A percentile compares a stretch with the other conserved stretches of the same genome.
Conservation (phyloP, 164 flowering plant genomes). For the Cinnamomum micranthum region DNA sequence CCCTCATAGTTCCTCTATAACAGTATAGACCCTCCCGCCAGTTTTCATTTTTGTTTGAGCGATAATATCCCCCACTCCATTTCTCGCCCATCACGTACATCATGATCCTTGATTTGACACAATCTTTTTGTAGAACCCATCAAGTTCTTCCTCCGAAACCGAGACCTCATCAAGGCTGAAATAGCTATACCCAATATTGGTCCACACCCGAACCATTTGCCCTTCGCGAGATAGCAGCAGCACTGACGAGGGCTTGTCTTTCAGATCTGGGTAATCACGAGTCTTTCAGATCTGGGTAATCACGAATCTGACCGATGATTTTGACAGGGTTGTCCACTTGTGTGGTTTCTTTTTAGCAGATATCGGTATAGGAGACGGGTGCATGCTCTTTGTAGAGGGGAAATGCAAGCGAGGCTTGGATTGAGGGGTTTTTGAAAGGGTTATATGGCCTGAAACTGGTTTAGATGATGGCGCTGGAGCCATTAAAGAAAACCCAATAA, state of each 20-base stretch:
- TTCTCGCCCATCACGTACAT: too few species aligned
- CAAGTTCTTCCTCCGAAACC: slow-evolving; percentile 72
- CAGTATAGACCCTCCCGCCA: too few species aligned
- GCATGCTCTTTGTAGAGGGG: slow-evolving; percentile 22
- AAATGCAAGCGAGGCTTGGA: slow-evolving; percentile 55
- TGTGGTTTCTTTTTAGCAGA: slow-evolving; percentile 26
- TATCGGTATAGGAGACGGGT: slow-evolving; percentile 38
- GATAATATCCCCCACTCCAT: too few species aligned
- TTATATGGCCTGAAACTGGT: slow-evolving; percentile 26
- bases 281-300: slow-evolving; percentile 63
- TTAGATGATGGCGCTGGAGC: slow-evolving; percentile 62
- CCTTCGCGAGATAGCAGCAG: slow-evolving; percentile 51
- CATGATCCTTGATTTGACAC: slow-evolving; percentile 64
- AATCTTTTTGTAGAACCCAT: slow-evolving; percentile 62
- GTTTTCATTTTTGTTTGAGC: too few species aligned
- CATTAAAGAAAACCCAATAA: slow-evolving; percentile 33
- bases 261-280: slow-evolving; percentile 57
- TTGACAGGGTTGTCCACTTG: slow-evolving; percentile 81
- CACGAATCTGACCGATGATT: slow-evolving; percentile 73
- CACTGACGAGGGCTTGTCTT: slow-evolving; percentile 43
- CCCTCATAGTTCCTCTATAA: too few species aligned
- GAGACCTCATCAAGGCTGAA: slow-evolving; percentile 89
- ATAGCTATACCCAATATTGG: slow-evolving; percentile 85
- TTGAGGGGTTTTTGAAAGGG: slow-evolving; percentile 54
- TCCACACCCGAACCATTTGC: slow-evolving; percentile 45